Percentiles rank a stretch among this genome's conserved stretches.
These are phyloP conservation scores for Alnus glutinosa DNA, from an alignment of 306 rosid genomes.

Conservation along the genomic window DNA sequence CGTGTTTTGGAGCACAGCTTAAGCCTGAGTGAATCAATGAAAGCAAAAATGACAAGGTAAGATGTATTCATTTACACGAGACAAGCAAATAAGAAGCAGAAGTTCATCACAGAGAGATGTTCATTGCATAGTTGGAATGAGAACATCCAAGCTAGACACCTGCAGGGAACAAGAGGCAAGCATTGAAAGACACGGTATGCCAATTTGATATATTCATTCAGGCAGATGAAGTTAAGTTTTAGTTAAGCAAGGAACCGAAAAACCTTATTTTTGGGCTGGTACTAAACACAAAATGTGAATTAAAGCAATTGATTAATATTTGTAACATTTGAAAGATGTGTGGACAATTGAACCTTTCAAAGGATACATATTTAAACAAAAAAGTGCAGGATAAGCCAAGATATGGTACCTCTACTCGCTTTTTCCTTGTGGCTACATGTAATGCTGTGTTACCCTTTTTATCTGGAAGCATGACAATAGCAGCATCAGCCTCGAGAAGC, in stretches of 20 bases:
- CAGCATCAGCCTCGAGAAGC: conserved; percentile 93
- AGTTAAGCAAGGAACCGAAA: neutral
- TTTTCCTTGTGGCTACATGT: conserved; percentile 95
- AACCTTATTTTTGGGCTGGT: neutral
- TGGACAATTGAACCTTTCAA: neutral
- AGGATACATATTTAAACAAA: neutral
- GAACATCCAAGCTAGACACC: neutral
- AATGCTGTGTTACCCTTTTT: conserved; percentile 91
- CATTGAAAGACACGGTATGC: neutral
- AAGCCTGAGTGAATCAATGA: neutral
- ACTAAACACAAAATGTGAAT: neutral
- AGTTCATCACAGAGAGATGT: neutral
- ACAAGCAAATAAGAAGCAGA: neutral
- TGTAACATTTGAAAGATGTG: neutral
- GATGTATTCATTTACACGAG: neutral
- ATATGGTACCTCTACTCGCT: conserved; percentile 81
- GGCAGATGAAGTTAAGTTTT: neutral
- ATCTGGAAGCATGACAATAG: conserved; percentile 99
- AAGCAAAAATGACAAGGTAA: neutral
- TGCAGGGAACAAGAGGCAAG: conserved; percentile 4
- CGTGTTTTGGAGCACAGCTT: neutral
- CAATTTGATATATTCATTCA: neutral
- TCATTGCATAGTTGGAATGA: neutral
- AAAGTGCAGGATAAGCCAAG: conserved; percentile 14
- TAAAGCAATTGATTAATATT: neutral